Conservation (phyloP, 192 early-diverging fungal genomes). For the Linnemannia schmuckeri region DNA sequence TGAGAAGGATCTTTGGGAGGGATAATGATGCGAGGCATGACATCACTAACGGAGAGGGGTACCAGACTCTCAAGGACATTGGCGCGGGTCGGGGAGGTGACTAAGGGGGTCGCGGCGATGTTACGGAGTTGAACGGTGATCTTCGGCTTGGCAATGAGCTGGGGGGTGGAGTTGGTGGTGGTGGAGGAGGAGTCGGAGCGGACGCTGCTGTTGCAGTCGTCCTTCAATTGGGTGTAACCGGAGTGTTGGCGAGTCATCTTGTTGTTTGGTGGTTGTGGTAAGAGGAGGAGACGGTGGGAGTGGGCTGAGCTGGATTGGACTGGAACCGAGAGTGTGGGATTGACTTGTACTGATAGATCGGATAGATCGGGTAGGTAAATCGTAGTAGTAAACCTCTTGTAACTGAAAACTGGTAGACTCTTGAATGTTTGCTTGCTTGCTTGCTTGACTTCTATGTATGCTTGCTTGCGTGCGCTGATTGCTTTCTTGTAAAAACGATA, state of each 20-base stretch:
- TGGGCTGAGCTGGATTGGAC: not conserved
- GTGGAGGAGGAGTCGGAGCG: too few relatives aligned
- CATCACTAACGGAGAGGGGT: conserved; percentile 12
- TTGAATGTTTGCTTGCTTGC: not conserved
- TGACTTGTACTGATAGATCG: not conserved
- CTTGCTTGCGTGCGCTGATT: not conserved
- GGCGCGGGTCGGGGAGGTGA: conserved; percentile 2
- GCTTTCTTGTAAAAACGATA: not conserved
- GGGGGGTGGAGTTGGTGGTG: not conserved
- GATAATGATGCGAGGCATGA: conserved; percentile 5
- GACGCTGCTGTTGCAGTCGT: not conserved
- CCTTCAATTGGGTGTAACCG: not conserved
- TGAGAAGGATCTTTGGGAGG: not conserved
- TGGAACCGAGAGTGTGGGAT: not conserved
- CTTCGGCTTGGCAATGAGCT: not conserved
- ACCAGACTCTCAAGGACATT: conserved; percentile 16
- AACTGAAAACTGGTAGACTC: not conserved
- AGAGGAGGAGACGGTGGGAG: not conserved
- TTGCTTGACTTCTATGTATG: not conserved
- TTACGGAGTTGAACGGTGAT: conserved; percentile 22
- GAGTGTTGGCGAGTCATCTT: not conserved
- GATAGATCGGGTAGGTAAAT: not conserved
- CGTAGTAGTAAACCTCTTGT: not conserved
- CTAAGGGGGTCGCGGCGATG: conserved; percentile 12
- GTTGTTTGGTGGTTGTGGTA: not conserved